Evolutionary conservation across 768 basidiomycete species (phyloP), one percentile per base, ranked within the genome.

Genomic region (Calocybe indica): DNA sequence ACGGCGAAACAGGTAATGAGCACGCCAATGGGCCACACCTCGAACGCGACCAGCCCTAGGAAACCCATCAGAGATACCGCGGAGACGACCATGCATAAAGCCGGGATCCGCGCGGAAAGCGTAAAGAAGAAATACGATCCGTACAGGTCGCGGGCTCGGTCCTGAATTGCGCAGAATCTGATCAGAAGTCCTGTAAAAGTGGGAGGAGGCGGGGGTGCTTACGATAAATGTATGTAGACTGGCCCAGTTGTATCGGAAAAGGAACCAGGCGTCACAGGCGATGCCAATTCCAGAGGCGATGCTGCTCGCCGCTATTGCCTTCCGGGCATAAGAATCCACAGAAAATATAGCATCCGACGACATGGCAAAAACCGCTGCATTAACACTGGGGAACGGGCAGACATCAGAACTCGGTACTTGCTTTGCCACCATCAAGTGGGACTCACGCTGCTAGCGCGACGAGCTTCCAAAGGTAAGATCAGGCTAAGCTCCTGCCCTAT

Each of bases 41-140:
- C 65, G 65, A 75, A 87, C 3, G 85, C 82, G 6, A 86, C 78
- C 22, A 78, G 59, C 6, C 74, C 67, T 22, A 88, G 62, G 64
- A 86, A 88, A 1, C 59, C 52, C 69, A 82, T 79, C 6, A 88
- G 70, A 1, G 80, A 68, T n/a, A 75, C 38, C 0, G 78, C 70
- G 8, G 83, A 78, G 30, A 70, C 49, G 46, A 83, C 71, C 69
- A 82, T 77, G 58, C 80, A 80, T 6, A 86, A 52, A 0, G 77
- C 73, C 0, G 85, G 86, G 9, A 85, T 65, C 14, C 84, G 75
- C 5, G 85, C 71, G 1, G 81, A 78, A 10, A 88, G 70, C 29
- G 80, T 71, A 61, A 88, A 88, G 67, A 85, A 87, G 48, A 84
- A 69, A 60, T 83, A 83, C 7, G 73, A 72, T 15, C 67, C 70